Conservation (phyloP, 495 filamentous ascomycete species). For the Annulohypoxylon bovei region DNA sequence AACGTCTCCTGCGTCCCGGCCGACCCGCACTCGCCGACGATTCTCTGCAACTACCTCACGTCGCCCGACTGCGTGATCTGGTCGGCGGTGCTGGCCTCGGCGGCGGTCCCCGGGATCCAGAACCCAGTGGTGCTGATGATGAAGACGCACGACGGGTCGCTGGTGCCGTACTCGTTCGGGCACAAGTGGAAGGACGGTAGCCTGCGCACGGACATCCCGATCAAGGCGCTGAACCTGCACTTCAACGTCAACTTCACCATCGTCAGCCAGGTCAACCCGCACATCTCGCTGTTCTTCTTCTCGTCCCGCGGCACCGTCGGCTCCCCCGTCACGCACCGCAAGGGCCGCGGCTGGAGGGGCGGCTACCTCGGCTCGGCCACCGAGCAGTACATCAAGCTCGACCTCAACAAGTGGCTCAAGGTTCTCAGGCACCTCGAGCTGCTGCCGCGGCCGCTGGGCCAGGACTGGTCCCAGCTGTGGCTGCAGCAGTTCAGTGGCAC, state of each 20-base stretch:
- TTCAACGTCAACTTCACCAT: slow-evolving; percentile 99
- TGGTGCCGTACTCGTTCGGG: slow-evolving; percentile 87
- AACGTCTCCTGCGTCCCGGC: slow-evolving; percentile 98
- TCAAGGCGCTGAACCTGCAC: slow-evolving; percentile 90
- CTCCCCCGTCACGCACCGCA: slow-evolving; percentile 91
- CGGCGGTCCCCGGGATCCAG: slow-evolving; percentile 93
- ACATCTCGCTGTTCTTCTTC: slow-evolving; percentile 99
- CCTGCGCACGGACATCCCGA: slow-evolving; percentile 92
- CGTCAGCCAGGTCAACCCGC: slow-evolving; percentile 95
- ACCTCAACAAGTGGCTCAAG: slow-evolving; percentile 95
- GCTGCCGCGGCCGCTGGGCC: slow-evolving; percentile 87
- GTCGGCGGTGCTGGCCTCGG: slow-evolving; percentile 94
- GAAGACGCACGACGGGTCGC: slow-evolving; percentile 78
- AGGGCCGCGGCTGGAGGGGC: slow-evolving; percentile 93
- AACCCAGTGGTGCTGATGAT: slow-evolving; percentile 98
- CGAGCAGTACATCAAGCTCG: slow-evolving; percentile 94
- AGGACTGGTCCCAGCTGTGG: slow-evolving; percentile 97
- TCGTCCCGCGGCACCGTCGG: slow-evolving; percentile 90
- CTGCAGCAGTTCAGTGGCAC: slow-evolving; percentile 94
- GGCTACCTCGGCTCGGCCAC: slow-evolving; percentile 91
- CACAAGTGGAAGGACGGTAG: slow-evolving; percentile 99
- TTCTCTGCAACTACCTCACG: slow-evolving; percentile 93
- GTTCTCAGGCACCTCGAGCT: slow-evolving; percentile 92
- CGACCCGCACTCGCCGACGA: slow-evolving; percentile 91
- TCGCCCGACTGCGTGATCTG: slow-evolving; percentile 97